Evolutionary conservation across 495 filamentous ascomycete genomes (phyloP), one percentile per base, ranked within the genome.

Genomic region (Massariosphaeria phaeospora): DNA sequence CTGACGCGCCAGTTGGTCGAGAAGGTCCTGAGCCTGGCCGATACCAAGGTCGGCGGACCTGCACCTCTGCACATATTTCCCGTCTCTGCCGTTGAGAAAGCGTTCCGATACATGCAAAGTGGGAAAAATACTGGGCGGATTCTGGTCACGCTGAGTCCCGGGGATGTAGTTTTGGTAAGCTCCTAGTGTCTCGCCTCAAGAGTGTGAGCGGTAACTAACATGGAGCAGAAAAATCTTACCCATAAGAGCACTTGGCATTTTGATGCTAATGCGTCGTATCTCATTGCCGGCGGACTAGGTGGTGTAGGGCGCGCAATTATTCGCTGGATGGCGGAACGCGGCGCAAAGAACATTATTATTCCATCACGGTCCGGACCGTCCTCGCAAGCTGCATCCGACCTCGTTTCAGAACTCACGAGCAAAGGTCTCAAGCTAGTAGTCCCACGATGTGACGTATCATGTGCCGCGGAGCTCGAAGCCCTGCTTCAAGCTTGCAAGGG

Each of bases 201-300:
- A 24, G 13, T 7, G 18, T 3, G 5, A 9, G 15, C 26, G 18
- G 29, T 7, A 4, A 35, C 27, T 34, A 15, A 48, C 9, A 3
- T 21, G 2, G 3, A 11, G 15, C 11, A 35, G 45, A 34, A 48
- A 9, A 35, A 7, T 18, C 18, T 34, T 15, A 21, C n/a, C 15
- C 5, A 23, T 25, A 17, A 36, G 13, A 29, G 27, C 24, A 17
- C 18, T 8, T 36, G 30, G 27, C 3, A 35, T 9, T 52, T 60
- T 40, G 29, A 47, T 47, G 10, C 42, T 13, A 31, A 59, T 15
- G 49, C 56, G 30, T 27, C 17, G 26, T 63, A 63, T 41, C 18
- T 63, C 45, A 39, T 63, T 33, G 31, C 51, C 17, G 61, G 61
- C 17, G 55, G 55, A 24, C 42, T 63, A 13, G 61, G 57, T 33